A percentile compares a stretch with the other conserved stretches of the same genome.
phyloP scores from a whole-genome alignment of 2,329 filamentous ascomycete species.

The Colletotrichum incanum region DNA sequence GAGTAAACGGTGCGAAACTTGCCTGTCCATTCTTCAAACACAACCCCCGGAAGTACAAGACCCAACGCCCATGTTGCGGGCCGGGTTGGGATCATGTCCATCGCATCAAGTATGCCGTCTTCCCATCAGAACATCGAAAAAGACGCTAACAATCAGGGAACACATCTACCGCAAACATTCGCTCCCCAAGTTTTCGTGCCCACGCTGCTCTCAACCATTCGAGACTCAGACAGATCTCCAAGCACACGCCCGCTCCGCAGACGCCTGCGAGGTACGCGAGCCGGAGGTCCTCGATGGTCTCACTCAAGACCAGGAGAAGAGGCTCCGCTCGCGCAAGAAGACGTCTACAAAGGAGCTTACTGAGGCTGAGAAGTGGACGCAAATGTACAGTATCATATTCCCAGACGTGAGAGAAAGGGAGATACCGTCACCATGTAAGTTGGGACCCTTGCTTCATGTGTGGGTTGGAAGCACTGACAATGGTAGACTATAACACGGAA shows the following conservation, averaged over 20 bases:
- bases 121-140: not conserved
- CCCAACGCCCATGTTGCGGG: slow-evolving; percentile 54
- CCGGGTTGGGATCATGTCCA: slow-evolving; percentile 57
- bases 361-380: slow-evolving; percentile 57
- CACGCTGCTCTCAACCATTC: slow-evolving; percentile 55
- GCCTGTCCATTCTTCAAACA: slow-evolving; percentile 60
- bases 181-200: slow-evolving; percentile 51
- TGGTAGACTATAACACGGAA: slow-evolving; percentile 53
- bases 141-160: slow-evolving; percentile 47
- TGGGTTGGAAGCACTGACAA: not conserved
- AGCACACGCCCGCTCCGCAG: slow-evolving; percentile 50
- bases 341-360: slow-evolving; percentile 49
- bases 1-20: slow-evolving; percentile 40
- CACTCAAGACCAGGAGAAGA: slow-evolving; percentile 53
- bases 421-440: slow-evolving; percentile 42
- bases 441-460: fast-evolving
- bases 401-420: slow-evolving; percentile 48
- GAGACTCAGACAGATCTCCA: slow-evolving; percentile 51
- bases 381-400: slow-evolving; percentile 56
- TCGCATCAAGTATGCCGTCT: slow-evolving; percentile 54
- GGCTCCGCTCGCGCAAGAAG: slow-evolving; percentile 53
- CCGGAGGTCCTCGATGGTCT: slow-evolving; percentile 54
- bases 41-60: slow-evolving; percentile 54
- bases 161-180: slow-evolving; percentile 58
- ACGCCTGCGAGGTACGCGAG: slow-evolving; percentile 46